Percentiles rank a stretch among this genome's conserved stretches.
These are phyloP conservation scores for Cucurbita pepo DNA, from an alignment of 306 rosid genomes.

Conservation along the genomic window DNA sequence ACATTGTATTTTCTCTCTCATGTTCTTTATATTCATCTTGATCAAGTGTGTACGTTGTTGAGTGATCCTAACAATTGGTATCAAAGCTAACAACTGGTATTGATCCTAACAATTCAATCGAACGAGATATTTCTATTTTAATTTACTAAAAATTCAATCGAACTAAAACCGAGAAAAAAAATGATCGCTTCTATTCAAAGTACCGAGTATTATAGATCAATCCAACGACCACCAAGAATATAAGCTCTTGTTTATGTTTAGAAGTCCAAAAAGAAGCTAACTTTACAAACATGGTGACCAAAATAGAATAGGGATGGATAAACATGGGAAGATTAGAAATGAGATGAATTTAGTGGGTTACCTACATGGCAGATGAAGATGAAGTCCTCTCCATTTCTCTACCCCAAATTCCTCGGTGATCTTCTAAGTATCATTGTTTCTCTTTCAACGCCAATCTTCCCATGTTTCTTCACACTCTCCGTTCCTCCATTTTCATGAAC, in stretches of 20 bases:
- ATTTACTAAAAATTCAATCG: too few species aligned
- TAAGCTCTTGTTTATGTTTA: neutral
- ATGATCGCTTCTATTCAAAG: too few species aligned
- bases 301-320: neutral
- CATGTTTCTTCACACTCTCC: conserved; percentile 31
- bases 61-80: too few species aligned
- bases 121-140: too few species aligned
- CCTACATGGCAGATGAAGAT: neutral
- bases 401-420: conserved; percentile 51
- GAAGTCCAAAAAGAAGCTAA: neutral
- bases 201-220: too few species aligned
- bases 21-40: too few species aligned
- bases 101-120: too few species aligned
- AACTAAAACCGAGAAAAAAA: too few species aligned
- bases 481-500: conserved; percentile 17
- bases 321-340: neutral
- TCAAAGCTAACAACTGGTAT: too few species aligned
- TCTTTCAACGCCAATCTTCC: conserved; percentile 10
- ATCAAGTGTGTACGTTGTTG: too few species aligned
- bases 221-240: too few species aligned
- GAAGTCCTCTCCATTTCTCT: conserved; percentile 13
- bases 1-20: too few species aligned
- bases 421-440: conserved; percentile 20
- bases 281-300: neutral
- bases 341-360: neutral